Conservation (phyloP, 2,329 filamentous ascomycete genomes). For the Aspergillus awamori region DNA sequence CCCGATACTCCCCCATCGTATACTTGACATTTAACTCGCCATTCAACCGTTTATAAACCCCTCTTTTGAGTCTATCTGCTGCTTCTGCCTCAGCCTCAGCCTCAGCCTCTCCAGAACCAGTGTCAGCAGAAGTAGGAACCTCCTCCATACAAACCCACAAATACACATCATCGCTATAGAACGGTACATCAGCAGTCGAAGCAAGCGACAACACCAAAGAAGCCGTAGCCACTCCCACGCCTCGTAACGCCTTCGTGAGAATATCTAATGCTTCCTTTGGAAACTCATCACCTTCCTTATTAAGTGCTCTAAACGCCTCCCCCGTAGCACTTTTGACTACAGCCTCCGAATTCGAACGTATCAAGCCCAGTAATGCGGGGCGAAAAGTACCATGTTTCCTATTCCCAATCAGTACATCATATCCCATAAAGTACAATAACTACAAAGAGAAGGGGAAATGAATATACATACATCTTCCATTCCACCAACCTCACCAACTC, state of each 20-base stretch:
- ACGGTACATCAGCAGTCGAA: conserved; percentile 34
- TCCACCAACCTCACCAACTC: conserved; percentile 44
- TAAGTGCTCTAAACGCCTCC: conserved; percentile 28
- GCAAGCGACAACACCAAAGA: conserved; percentile 45
- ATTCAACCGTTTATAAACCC: conserved; percentile 19
- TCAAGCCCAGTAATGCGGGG: conserved; percentile 44
- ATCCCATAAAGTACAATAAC: not conserved
- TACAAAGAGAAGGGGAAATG: not conserved
- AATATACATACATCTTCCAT: conserved; percentile 47
- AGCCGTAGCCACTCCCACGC: conserved; percentile 47
- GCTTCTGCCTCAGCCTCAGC: not conserved
- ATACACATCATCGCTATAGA: conserved; percentile 49
- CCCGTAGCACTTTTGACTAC: conserved; percentile 32
- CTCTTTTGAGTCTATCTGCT: conserved; percentile 9
- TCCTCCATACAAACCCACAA: conserved; percentile 41
- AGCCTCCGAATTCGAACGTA: conserved; percentile 38
- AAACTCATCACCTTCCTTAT: conserved; percentile 20
- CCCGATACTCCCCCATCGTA: conserved; percentile 42
- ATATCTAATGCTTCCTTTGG: conserved; percentile 37
- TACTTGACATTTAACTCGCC: conserved; percentile 45
- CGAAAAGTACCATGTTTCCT: conserved; percentile 46
- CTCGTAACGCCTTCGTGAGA: conserved; percentile 41
- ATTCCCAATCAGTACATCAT: not conserved
- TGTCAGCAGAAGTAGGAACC: conserved; percentile 18
- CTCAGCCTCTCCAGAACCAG: not conserved